Percentiles rank a stretch among this genome's conserved stretches.
phyloP scores from a whole-genome alignment of 2,329 filamentous ascomycete genomes.

The Phoma herbarum region DNA sequence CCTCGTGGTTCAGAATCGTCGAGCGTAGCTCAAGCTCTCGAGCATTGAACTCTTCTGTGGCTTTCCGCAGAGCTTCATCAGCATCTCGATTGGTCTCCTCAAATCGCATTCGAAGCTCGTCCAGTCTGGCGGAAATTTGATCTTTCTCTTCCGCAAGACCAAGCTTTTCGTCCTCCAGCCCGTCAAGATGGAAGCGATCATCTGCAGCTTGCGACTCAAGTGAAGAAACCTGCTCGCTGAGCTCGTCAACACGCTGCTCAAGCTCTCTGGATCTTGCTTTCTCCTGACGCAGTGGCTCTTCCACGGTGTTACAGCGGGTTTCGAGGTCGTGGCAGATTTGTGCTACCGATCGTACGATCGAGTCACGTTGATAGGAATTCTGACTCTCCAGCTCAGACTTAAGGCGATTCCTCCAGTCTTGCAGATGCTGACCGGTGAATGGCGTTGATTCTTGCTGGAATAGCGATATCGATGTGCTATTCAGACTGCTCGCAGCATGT shows the following conservation, averaged over 20 bases:
- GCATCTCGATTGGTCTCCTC: constrained; percentile 47
- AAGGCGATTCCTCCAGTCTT: constrained; percentile 61
- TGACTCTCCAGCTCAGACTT: constrained; percentile 53
- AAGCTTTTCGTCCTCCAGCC: constrained; percentile 50
- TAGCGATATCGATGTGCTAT: constrained; percentile 33
- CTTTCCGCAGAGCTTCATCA: constrained; percentile 35
- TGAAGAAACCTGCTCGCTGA: constrained; percentile 49
- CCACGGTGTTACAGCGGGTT: constrained; percentile 62
- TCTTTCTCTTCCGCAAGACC: constrained; percentile 47
- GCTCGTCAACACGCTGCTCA: constrained; percentile 40
- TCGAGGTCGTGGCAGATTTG: constrained; percentile 66
- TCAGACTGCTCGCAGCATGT: constrained; percentile 19
- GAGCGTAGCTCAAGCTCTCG: constrained; percentile 52
- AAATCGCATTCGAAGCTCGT: constrained; percentile 50
- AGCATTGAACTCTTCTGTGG: constrained; percentile 33
- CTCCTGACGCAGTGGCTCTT: constrained; percentile 62
- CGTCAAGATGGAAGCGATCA: constrained; percentile 42
- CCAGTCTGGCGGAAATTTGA: constrained; percentile 42
- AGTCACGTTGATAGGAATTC: constrained; percentile 55
- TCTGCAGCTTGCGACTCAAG: constrained; percentile 41
- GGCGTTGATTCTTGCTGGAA: constrained; percentile 54
- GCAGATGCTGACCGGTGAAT: constrained; percentile 38
- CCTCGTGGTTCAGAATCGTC: constrained; percentile 29
- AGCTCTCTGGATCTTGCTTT: constrained; percentile 48
- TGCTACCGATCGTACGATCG: constrained; percentile 59